These are phyloP conservation scores for Vigna trinervia DNA, from an alignment of 306 rosid species.

Conservation along the genomic window DNA sequence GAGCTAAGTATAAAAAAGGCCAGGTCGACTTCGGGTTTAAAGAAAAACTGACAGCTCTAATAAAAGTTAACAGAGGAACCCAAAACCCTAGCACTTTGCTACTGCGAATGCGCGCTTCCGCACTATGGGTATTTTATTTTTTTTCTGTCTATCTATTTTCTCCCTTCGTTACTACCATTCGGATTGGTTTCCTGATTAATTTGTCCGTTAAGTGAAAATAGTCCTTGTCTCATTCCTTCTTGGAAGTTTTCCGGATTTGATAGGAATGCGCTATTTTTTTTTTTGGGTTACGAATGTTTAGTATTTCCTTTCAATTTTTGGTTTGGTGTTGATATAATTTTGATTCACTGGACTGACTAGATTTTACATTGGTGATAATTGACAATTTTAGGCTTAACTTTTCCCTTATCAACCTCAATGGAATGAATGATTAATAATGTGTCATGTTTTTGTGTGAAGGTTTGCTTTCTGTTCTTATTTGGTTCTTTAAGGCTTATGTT, in stretches of 20 bases:
- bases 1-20: no score
- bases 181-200: not conserved
- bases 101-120: not conserved
- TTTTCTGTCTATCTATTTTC: not conserved
- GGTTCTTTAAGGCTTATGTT: not conserved
- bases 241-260: not conserved
- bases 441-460: not conserved
- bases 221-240: not conserved
- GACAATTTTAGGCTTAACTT: not conserved
- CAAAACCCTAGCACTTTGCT: conserved; percentile 35
- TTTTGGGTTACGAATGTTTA: not conserved
- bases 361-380: not conserved
- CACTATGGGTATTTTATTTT: conserved; percentile 44
- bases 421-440: not conserved
- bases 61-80: not conserved
- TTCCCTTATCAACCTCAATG: not conserved
- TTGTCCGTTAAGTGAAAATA: no score
- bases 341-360: not conserved
- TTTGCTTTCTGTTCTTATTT: not conserved
- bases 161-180: not conserved
- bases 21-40: no score
- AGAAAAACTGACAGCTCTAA: no score
- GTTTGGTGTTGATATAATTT: conserved; percentile 3
- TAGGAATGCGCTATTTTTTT: not conserved
- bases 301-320: not conserved